Percentiles rank a stretch among this genome's conserved stretches.
These are phyloP conservation scores for Solanum appendiculatum DNA, from an alignment of 257 asterid species.

Conservation along the genomic window DNA sequence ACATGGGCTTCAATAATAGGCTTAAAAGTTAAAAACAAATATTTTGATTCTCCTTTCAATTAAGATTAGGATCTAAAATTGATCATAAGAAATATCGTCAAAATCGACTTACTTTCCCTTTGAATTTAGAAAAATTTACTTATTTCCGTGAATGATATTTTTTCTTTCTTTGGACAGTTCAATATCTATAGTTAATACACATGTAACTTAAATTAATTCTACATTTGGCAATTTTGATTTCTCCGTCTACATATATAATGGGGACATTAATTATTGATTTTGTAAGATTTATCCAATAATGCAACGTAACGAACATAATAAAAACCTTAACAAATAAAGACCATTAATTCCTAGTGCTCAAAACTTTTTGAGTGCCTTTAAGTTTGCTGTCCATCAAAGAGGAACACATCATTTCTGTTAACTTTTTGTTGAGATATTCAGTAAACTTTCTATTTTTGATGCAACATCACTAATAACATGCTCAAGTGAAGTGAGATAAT, in stretches of 20 bases:
- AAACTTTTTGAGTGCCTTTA: background rate
- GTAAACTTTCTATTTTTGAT: background rate
- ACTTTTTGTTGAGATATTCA: background rate
- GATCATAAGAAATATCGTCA: background rate
- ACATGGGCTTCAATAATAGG: background rate
- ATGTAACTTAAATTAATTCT: background rate
- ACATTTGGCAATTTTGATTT: background rate
- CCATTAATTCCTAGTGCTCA: background rate
- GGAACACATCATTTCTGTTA: background rate
- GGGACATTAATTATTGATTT: background rate
- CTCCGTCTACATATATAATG: background rate
- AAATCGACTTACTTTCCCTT: background rate
- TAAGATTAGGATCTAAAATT: background rate
- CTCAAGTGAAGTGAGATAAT: background rate
- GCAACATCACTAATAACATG: background rate
- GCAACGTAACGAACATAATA: background rate
- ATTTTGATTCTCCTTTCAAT: background rate
- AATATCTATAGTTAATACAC: background rate
- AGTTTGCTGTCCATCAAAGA: background rate
- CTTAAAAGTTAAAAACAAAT: too few relatives aligned
- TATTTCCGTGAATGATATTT: background rate
- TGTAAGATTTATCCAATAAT: background rate
- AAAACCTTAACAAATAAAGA: background rate
- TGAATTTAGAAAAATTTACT: background rate
- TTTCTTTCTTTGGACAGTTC: background rate